These are phyloP conservation scores for Beauveria scarabaeidicola DNA, from an alignment of 2,329 filamentous ascomycete species.

Conservation along the genomic window DNA sequence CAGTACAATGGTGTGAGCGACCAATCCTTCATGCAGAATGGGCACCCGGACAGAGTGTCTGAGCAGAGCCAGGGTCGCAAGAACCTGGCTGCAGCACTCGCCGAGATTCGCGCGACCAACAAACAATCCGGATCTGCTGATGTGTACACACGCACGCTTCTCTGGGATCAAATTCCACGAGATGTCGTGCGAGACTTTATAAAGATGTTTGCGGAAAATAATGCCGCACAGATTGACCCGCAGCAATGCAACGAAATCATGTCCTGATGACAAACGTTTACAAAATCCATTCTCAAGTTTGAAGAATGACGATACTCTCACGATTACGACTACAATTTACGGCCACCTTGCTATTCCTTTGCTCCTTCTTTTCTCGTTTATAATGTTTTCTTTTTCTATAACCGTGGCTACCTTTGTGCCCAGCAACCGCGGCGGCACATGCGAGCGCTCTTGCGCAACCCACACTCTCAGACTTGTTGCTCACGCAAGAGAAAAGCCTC, in stretches of 20 bases:
- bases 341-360: slow-evolving; percentile 13
- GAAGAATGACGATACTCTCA: slow-evolving; percentile 18
- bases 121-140: slow-evolving; percentile 68
- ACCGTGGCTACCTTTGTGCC: slow-evolving; percentile 13
- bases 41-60: slow-evolving; percentile 39
- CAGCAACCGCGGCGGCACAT: slow-evolving; percentile 21
- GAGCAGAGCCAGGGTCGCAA: slow-evolving; percentile 51
- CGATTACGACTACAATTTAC: slow-evolving; percentile 25
- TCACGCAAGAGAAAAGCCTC: slow-evolving; percentile 33
- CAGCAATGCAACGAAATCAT: slow-evolving; percentile 34
- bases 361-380: slow-evolving; percentile 13
- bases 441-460: slow-evolving; percentile 24
- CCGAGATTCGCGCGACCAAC: slow-evolving; percentile 62
- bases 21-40: slow-evolving; percentile 59
- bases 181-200: slow-evolving; percentile 91
- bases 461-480: slow-evolving; percentile 33
- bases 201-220: slow-evolving; percentile 77
- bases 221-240: slow-evolving; percentile 35
- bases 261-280: slow-evolving; percentile 27
- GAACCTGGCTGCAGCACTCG: slow-evolving; percentile 72
- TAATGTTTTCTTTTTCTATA: slow-evolving; percentile 13
- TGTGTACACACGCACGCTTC: slow-evolving; percentile 83
- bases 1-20: slow-evolving; percentile 73
- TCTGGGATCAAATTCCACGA: slow-evolving; percentile 88
- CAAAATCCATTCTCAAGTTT: slow-evolving; percentile 17